Conservation (phyloP, 2,329 filamentous ascomycete genomes). For the Corynespora cassiicola region DNA sequence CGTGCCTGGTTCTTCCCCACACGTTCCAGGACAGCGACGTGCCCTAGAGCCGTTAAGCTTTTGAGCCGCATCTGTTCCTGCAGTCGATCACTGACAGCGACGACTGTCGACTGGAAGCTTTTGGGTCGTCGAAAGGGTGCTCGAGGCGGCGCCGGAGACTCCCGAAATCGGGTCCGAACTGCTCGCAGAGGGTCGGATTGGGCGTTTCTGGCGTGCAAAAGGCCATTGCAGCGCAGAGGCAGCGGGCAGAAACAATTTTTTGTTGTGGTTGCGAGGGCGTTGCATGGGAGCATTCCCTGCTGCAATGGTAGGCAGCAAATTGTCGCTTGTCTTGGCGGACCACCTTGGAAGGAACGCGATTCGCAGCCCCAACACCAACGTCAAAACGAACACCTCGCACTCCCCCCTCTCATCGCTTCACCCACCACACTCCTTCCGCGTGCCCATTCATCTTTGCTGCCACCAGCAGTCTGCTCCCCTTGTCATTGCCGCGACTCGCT, state of each 20-base stretch:
- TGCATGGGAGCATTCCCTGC: slow-evolving; percentile 22
- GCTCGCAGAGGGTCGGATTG: slow-evolving; percentile 1
- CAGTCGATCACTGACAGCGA: slow-evolving; percentile 39
- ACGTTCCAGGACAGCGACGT: slow-evolving; percentile 28
- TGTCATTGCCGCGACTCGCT: slow-evolving; percentile 7
- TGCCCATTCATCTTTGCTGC: slow-evolving; percentile 1
- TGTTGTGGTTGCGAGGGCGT: slow-evolving; percentile 22
- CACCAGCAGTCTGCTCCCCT: neutral
- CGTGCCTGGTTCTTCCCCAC: slow-evolving; percentile 38
- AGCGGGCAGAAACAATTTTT: slow-evolving; percentile 11
- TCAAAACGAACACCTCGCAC: slow-evolving; percentile 4
- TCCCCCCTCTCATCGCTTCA: slow-evolving; percentile 8
- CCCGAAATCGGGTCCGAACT: slow-evolving; percentile 33
- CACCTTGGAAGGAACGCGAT: slow-evolving; percentile 19
- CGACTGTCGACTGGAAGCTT: slow-evolving; percentile 19
- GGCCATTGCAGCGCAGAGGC: slow-evolving; percentile 2
- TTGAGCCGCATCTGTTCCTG: slow-evolving; percentile 45
- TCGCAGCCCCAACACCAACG: slow-evolving; percentile 20
- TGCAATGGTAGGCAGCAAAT: slow-evolving; percentile 2
- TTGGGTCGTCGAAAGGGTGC: slow-evolving; percentile 16
- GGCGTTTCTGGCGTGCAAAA: slow-evolving; percentile 6
- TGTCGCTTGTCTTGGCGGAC: slow-evolving; percentile 18
- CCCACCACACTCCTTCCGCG: slow-evolving; percentile 1
- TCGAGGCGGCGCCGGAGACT: slow-evolving; percentile 23
- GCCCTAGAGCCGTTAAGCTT: slow-evolving; percentile 38